Percentiles rank a stretch among this genome's conserved stretches.
Evolutionary conservation across 305 asterid genomes (phyloP).

Genomic region (Petunia hybrid): DNA sequence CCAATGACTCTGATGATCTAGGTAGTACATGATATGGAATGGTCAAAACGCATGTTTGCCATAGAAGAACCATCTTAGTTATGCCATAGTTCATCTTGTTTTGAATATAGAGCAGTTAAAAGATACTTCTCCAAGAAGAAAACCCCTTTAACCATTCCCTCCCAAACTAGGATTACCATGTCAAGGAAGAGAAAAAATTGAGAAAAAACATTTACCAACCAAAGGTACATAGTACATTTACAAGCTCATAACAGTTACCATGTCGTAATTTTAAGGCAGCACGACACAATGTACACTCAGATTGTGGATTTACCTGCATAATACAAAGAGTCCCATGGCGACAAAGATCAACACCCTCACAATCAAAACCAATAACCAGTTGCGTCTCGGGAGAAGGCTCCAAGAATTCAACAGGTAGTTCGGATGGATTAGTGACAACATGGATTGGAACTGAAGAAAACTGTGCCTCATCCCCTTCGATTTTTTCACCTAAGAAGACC

Average conservation of each 20-base stretch:
- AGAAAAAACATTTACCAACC: not conserved
- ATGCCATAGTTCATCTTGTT: not conserved
- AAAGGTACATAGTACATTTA: not conserved
- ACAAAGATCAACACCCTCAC: constrained; percentile 99
- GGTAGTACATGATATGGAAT: not conserved
- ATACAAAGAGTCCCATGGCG: constrained; percentile 91
- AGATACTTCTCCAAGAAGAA: not conserved
- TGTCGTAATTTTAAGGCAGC: not conserved
- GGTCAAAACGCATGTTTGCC: not conserved
- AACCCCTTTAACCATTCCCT: not conserved
- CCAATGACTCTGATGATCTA: not conserved
- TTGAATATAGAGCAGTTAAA: too few relatives aligned
- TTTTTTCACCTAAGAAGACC: constrained; percentile 56
- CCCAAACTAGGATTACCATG: not conserved
- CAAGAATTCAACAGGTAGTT: constrained; percentile 91
- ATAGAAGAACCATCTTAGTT: not conserved
- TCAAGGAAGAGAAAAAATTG: not conserved
- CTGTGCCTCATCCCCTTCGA: constrained; percentile 48
- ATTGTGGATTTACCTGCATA: constrained; percentile 71
- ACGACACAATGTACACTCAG: not conserved
- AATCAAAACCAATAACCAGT: constrained; percentile 90
- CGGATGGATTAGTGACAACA: constrained; percentile 76
- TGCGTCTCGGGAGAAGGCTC: constrained; percentile 77
- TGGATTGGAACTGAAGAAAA: constrained; percentile 74
- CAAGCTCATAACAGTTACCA: constrained; percentile 28